Conservation (phyloP, 768 basidiomycete species). For the Psilocybe cubensis region DNA sequence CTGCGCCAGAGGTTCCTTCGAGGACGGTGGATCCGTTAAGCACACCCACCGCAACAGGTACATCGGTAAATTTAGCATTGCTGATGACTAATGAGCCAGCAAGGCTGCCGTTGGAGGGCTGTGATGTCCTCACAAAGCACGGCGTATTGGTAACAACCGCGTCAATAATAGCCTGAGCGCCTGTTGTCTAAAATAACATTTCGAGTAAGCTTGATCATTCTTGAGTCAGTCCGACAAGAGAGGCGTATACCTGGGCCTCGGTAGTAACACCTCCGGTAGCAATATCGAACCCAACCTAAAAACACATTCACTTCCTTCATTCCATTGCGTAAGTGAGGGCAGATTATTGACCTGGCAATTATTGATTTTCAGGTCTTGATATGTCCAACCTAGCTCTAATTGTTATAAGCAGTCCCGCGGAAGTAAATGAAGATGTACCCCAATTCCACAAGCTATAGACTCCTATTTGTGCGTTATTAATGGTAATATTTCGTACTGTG, state of each 20-base stretch:
- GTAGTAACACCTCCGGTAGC: constrained; percentile 49
- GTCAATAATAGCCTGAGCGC: constrained; percentile 66
- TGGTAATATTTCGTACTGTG: constrained; percentile 57
- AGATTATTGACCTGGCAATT: constrained; percentile 36
- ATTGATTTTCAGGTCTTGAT: constrained; percentile 45
- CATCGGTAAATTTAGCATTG: constrained; percentile 62
- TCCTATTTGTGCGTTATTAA: constrained; percentile 55
- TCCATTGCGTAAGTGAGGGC: neutral
- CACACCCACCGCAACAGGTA: constrained; percentile 62
- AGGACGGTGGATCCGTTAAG: constrained; percentile 57
- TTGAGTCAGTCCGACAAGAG: neutral
- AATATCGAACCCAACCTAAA: constrained; percentile 61
- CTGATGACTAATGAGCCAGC: constrained; percentile 67
- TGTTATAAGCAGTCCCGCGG: neutral
- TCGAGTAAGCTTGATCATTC: too few species aligned
- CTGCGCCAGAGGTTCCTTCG: constrained; percentile 36
- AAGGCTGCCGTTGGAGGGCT: constrained; percentile 46
- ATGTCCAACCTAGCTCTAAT: constrained; percentile 35
- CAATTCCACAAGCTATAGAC: constrained; percentile 49
- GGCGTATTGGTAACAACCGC: constrained; percentile 62
- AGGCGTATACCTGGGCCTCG: constrained; percentile 38
- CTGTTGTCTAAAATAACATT: constrained; percentile 45
- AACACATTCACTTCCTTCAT: constrained; percentile 23
- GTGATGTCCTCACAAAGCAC: constrained; percentile 60
- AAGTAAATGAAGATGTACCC: constrained; percentile 31